These are phyloP conservation scores for Microbotryomycetes sp. DNA, from an alignment of 1,284 basidiomycete genomes.

Conservation along the genomic window DNA sequence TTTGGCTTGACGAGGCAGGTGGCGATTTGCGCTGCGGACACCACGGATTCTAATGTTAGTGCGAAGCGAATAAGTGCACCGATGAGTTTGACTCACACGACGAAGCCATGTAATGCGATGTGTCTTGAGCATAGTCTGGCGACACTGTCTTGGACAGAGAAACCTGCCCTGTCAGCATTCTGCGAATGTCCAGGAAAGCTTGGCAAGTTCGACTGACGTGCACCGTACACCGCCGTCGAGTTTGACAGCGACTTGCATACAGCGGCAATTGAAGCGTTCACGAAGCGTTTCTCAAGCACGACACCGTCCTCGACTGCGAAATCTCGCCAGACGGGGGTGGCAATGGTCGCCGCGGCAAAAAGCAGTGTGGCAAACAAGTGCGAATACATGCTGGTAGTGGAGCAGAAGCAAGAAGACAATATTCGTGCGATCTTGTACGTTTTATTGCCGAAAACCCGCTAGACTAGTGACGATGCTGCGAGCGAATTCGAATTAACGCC, in stretches of 20 bases:
- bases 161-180: not conserved
- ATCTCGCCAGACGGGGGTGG: not conserved
- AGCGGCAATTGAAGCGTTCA: not conserved
- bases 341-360: not conserved
- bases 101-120: not conserved
- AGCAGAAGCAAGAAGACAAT: no score
- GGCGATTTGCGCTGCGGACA: not conserved
- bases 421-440: no score
- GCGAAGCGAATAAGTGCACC: no score
- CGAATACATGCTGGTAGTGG: no score
- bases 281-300: not conserved
- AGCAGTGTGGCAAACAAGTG: no score
- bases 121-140: not conserved
- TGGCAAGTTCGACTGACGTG: not conserved
- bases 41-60: no score
- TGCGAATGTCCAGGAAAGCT: not conserved
- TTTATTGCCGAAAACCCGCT: no score
- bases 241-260: not conserved
- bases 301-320: not conserved
- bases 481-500: no score
- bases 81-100: not conserved
- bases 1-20: constrained; percentile 15
- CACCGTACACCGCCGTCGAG: not conserved
- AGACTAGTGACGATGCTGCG: no score
- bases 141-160: not conserved